Percentiles rank a stretch among this genome's conserved stretches.
Evolutionary conservation across 306 rosid genomes (phyloP).

Genomic region (Styphnolobium japonicum): DNA sequence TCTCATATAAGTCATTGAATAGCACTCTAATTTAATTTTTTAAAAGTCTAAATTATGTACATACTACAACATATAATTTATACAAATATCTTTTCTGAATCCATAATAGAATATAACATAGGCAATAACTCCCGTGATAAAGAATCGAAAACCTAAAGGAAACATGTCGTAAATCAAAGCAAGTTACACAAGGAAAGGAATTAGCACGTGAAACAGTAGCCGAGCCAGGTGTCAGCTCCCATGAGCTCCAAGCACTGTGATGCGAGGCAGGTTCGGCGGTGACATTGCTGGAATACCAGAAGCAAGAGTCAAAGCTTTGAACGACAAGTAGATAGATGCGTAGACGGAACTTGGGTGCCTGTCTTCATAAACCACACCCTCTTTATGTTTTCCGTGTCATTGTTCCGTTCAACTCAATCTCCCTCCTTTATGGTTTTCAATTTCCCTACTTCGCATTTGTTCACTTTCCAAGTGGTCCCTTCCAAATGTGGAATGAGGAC

Average conservation of each 20-base stretch:
- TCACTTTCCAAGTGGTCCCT: conserved; percentile 7
- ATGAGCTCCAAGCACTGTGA: background rate
- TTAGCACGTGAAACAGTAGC: background rate
- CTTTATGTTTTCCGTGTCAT: background rate
- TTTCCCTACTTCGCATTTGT: background rate
- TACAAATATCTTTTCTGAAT: too few species aligned
- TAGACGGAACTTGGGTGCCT: conserved; percentile 27
- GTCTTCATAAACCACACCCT: background rate
- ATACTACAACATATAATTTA: too few species aligned
- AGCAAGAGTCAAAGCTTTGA: conserved; percentile 32
- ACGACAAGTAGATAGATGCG: conserved; percentile 32
- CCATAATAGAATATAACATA: too few species aligned
- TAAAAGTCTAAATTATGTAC: too few species aligned
- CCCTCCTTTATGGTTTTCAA: background rate
- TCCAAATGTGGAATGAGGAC: background rate
- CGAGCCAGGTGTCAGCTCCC: background rate
- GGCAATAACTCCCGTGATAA: too few species aligned
- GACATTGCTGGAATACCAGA: conserved; percentile 1
- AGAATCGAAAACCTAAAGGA: too few species aligned
- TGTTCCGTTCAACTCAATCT: conserved; percentile 22
- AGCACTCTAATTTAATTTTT: too few species aligned
- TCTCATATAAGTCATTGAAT: too few species aligned
- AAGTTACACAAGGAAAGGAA: background rate
- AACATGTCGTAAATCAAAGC: background rate
- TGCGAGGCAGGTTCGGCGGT: background rate